Evolutionary conservation across 768 basidiomycete genomes (phyloP).

Genomic region (Lactarius sp.): DNA sequence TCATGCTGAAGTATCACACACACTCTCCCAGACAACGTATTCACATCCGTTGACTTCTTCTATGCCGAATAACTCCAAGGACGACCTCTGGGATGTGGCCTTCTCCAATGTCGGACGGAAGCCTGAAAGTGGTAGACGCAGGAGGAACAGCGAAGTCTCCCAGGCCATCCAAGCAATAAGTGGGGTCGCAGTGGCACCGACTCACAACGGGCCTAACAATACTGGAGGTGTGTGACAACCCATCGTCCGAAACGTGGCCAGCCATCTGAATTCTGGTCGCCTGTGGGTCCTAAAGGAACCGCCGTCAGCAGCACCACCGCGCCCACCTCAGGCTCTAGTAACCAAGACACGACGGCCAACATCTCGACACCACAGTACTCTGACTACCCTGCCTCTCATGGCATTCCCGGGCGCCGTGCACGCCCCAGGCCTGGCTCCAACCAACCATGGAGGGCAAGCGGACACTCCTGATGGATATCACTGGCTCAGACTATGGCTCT

Average conservation of each 20-base stretch:
- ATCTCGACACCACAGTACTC: neutral
- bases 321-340: neutral
- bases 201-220: neutral
- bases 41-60: neutral
- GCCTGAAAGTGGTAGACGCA: neutral
- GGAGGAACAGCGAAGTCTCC: neutral
- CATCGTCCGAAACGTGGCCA: neutral
- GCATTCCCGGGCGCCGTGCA: neutral
- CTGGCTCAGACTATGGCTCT: neutral
- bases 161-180: slow-evolving; percentile 1
- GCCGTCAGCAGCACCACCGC: neutral
- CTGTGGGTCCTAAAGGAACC: neutral
- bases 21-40: neutral
- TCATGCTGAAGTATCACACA: neutral
- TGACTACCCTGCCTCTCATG: neutral
- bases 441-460: neutral
- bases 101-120: neutral
- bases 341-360: neutral
- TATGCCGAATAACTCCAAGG: neutral
- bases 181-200: neutral
- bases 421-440: neutral
- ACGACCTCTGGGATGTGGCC: neutral
- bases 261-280: neutral
- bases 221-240: neutral
- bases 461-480: neutral